phyloP scores from a whole-genome alignment of 2,329 filamentous ascomycete genomes.

The Dothidotthia symphoricarpi region DNA sequence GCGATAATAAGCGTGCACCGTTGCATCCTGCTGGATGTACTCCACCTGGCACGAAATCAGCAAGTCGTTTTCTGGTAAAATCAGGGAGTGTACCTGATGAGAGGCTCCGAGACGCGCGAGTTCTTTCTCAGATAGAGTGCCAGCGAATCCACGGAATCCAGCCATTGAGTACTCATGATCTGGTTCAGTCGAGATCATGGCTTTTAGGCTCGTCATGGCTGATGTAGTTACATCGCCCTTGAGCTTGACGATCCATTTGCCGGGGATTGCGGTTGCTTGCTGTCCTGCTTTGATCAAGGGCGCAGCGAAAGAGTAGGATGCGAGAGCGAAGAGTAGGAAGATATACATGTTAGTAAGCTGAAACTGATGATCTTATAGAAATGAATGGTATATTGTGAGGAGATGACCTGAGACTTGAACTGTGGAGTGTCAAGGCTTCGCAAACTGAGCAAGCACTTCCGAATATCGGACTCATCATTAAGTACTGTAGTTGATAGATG shows the following conservation, averaged over 20 bases:
- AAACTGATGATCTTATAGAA: too few species aligned
- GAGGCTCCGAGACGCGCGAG: conserved; percentile 25
- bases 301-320: conserved; percentile 40
- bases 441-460: too few species aligned
- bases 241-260: conserved; percentile 49
- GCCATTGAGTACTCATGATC: conserved; percentile 37
- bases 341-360: conserved; percentile 28
- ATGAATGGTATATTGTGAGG: too few species aligned
- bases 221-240: conserved; percentile 31
- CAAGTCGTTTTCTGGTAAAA: not conserved
- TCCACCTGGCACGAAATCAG: conserved; percentile 24
- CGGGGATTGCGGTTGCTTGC: conserved; percentile 29
- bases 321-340: conserved; percentile 31
- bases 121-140: conserved; percentile 28
- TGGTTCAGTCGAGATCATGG: conserved; percentile 17
- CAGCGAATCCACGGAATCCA: conserved; percentile 41
- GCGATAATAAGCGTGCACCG: conserved; percentile 28
- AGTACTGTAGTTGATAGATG: too few species aligned
- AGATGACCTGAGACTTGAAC: too few species aligned
- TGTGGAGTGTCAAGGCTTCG: too few species aligned
- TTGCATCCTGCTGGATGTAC: conserved; percentile 38
- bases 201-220: conserved; percentile 17
- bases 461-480: too few species aligned
- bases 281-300: conserved; percentile 37
- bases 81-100: conserved; percentile 15